phyloP scores from a whole-genome alignment of 1,284 basidiomycete genomes.

The Microbotryum violaceum region DNA sequence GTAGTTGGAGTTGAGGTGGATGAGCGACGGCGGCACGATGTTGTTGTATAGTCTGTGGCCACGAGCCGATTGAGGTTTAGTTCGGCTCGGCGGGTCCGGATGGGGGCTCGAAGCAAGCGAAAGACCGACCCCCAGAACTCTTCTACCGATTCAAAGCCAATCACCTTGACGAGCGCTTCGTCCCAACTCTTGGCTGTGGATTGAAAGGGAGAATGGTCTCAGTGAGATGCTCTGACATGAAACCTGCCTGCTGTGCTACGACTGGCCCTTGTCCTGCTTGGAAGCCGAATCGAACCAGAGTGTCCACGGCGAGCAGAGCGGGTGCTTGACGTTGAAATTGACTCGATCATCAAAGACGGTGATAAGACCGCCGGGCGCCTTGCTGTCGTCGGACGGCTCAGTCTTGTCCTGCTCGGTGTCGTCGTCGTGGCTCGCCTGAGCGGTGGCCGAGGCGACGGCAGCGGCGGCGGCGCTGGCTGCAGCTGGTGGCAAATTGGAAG shows the following conservation, averaged over 20 bases:
- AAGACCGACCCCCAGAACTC: conserved; percentile 86
- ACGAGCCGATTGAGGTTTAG: background rate
- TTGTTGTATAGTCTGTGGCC: conserved; percentile 79
- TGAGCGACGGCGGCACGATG: conserved; percentile 88
- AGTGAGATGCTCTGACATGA: too few species aligned
- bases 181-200: conserved; percentile 75
- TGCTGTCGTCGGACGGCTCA: background rate
- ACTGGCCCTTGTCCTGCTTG: conserved; percentile 55
- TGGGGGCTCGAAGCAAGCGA: background rate
- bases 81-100: background rate
- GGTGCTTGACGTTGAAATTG: conserved; percentile 36
- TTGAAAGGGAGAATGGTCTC: conserved; percentile 4
- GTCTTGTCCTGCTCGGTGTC: background rate
- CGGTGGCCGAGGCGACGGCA: conserved; percentile 9
- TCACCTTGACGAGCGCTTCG: conserved; percentile 92
- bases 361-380: background rate
- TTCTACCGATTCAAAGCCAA: conserved; percentile 87
- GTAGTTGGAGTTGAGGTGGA: conserved; percentile 95
- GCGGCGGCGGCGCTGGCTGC: conserved; percentile 14
- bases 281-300: conserved; percentile 92
- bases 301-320: conserved; percentile 58
- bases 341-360: conserved; percentile 32
- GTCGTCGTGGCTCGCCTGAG: background rate
- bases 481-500: conserved; percentile 5
- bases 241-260: background rate